Percentiles rank a stretch among this genome's conserved stretches.
Evolutionary conservation across 495 filamentous ascomycete species (phyloP).

Genomic region (Massariosphaeria phaeospora): DNA sequence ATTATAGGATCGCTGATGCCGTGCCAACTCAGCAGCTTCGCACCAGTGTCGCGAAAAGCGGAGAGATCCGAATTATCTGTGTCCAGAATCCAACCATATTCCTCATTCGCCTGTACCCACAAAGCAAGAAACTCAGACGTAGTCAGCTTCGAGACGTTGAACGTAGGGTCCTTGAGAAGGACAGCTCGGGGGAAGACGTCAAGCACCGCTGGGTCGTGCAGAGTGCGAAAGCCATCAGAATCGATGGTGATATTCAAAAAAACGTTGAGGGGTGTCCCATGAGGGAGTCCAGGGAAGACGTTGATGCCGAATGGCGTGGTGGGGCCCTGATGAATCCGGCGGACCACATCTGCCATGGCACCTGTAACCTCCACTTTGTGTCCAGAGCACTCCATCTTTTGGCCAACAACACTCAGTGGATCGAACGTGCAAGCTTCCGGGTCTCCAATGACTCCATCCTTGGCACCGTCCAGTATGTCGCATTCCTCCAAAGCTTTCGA

Average conservation of each 20-base stretch:
- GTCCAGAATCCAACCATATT: conserved; percentile 37
- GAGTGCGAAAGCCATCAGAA: not conserved
- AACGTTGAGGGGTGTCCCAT: conserved; percentile 3
- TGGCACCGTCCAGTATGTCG: conserved; percentile 41
- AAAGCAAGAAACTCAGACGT: conserved; percentile 24
- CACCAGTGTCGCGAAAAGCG: conserved; percentile 39
- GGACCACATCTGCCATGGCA: conserved; percentile 20
- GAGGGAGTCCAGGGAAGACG: conserved; percentile 25
- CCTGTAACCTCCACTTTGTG: not conserved
- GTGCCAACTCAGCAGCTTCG: conserved; percentile 46
- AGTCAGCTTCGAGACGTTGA: conserved; percentile 16
- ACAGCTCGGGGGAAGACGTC: not conserved
- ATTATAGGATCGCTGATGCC: conserved; percentile 35
- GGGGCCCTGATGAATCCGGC: conserved; percentile 23
- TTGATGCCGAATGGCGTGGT: not conserved
- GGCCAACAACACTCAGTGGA: conserved; percentile 36
- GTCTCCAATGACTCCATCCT: conserved; percentile 41
- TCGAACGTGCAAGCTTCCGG: conserved; percentile 40
- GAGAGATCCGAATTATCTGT: conserved; percentile 44
- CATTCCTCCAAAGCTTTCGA: conserved; percentile 34
- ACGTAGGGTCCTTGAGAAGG: conserved; percentile 14
- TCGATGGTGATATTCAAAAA: conserved; percentile 1
- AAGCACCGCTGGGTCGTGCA: not conserved
- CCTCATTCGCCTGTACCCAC: conserved; percentile 26
- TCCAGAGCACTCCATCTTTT: conserved; percentile 17